A percentile compares a stretch with the other conserved stretches of the same genome.
phyloP scores from a whole-genome alignment of 352 stramenopile genomes.

The Detonula confervacea region DNA sequence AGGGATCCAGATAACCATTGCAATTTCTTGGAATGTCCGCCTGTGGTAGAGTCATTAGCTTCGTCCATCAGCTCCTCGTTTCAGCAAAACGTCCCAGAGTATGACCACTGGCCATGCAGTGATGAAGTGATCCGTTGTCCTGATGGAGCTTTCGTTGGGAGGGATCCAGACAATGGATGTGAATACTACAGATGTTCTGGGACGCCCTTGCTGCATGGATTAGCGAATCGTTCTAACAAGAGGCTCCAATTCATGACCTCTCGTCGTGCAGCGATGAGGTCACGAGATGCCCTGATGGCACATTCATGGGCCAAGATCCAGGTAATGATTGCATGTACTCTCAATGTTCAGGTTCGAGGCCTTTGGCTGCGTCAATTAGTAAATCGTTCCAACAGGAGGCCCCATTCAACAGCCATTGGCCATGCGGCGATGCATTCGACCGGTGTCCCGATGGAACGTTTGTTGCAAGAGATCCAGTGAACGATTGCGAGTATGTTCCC shows the following conservation, averaged over 20 bases:
- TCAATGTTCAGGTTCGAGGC: not conserved
- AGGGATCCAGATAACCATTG: slow-evolving; percentile 23
- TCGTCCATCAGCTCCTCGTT: slow-evolving; percentile 6
- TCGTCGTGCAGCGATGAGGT: not conserved
- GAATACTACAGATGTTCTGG: slow-evolving; percentile 17
- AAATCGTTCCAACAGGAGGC: not conserved
- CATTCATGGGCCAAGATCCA: not conserved
- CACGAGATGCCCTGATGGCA: not conserved
- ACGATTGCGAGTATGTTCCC: slow-evolving; percentile 29
- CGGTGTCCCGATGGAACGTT: slow-evolving; percentile 22
- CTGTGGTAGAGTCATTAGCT: not conserved
- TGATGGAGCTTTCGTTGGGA: slow-evolving; percentile 20
- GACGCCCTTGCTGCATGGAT: slow-evolving; percentile 20
- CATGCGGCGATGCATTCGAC: slow-evolving; percentile 17
- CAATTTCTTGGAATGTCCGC: slow-evolving; percentile 9
- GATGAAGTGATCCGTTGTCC: slow-evolving; percentile 3
- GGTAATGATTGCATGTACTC: not conserved
- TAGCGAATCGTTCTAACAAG: not conserved
- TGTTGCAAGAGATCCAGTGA: slow-evolving; percentile 34
- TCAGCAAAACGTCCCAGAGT: no score
- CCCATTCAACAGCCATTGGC: no score
- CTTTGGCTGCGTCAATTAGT: slow-evolving; percentile 3
- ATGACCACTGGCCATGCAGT: slow-evolving; percentile 6
- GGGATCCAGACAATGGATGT: slow-evolving; percentile 31
- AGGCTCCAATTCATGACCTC: no score